Percentiles rank a stretch among this genome's conserved stretches.
Evolutionary conservation across 805 yeast species (phyloP).

Genomic region (Monosporozyma solicola): DNA sequence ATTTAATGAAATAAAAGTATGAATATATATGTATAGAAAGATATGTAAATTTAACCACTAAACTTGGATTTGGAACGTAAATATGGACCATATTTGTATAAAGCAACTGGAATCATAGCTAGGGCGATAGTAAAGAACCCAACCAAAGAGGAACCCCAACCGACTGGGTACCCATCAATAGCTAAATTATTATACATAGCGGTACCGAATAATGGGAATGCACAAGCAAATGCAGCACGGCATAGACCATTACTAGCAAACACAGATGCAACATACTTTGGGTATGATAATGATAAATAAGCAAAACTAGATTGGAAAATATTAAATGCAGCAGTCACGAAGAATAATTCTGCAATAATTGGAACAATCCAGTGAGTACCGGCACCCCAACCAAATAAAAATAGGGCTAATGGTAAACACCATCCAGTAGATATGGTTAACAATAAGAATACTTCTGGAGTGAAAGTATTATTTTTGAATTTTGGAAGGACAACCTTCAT

Average conservation of each 20-base stretch:
- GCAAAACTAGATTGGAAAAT: constrained; percentile 44
- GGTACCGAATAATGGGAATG: constrained; percentile 55
- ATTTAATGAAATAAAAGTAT: constrained; percentile 44
- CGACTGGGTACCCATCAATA: constrained; percentile 43
- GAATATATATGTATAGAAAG: not conserved
- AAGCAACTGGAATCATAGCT: constrained; percentile 39
- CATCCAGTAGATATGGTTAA: constrained; percentile 34
- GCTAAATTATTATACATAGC: constrained; percentile 47
- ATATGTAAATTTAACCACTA: not conserved
- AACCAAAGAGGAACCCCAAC: constrained; percentile 46
- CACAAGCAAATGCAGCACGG: constrained; percentile 45
- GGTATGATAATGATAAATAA: constrained; percentile 41
- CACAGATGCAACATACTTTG: constrained; percentile 44
- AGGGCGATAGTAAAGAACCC: constrained; percentile 38
- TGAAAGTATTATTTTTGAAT: constrained; percentile 20
- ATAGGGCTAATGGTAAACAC: constrained; percentile 36
- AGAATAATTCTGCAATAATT: constrained; percentile 36
- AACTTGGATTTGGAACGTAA: constrained; percentile 24
- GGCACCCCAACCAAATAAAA: constrained; percentile 45
- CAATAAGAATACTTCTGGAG: constrained; percentile 36
- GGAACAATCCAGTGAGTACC: constrained; percentile 44
- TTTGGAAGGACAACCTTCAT: constrained; percentile 21
- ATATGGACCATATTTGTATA: constrained; percentile 37
- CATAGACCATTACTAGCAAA: constrained; percentile 47
- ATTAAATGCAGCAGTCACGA: constrained; percentile 33